A percentile compares a stretch with the other conserved stretches of the same genome.
These are phyloP conservation scores for Elsinoe perseae DNA, from an alignment of 2,329 filamentous ascomycete species.

Conservation along the genomic window DNA sequence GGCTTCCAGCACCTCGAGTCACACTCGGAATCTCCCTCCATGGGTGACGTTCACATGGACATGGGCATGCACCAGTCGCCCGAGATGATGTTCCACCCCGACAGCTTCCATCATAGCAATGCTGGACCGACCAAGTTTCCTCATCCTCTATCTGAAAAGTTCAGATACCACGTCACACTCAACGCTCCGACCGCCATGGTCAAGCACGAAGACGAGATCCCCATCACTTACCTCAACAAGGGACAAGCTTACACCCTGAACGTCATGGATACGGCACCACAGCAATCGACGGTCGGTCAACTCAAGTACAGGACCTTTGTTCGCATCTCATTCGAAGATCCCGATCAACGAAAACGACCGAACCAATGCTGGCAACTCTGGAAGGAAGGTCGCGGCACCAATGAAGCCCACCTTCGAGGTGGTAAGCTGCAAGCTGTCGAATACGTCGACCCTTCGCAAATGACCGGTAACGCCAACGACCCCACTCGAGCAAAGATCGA, in stretches of 20 bases:
- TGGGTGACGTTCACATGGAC: slow-evolving; percentile 50
- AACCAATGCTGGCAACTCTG: slow-evolving; percentile 80
- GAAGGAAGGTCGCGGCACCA: slow-evolving; percentile 95
- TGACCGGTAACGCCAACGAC: slow-evolving; percentile 43
- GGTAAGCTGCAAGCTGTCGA: slow-evolving; percentile 92
- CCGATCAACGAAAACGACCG: slow-evolving; percentile 79
- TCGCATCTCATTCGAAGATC: slow-evolving; percentile 94
- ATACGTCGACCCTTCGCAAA: slow-evolving; percentile 63
- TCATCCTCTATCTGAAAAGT: slow-evolving; percentile 46
- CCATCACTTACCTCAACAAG: slow-evolving; percentile 97
- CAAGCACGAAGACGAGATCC: slow-evolving; percentile 80
- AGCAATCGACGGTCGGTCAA: slow-evolving; percentile 50
- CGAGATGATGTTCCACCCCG: slow-evolving; percentile 51
- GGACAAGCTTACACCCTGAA: slow-evolving; percentile 88
- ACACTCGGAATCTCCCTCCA: slow-evolving; percentile 58
- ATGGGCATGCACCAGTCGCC: slow-evolving; percentile 55
- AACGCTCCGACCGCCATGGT: slow-evolving; percentile 97
- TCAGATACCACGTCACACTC: slow-evolving; percentile 81
- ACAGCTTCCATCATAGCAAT: slow-evolving; percentile 31
- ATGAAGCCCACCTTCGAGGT: slow-evolving; percentile 87
- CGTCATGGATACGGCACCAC: slow-evolving; percentile 66
- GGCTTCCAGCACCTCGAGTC: slow-evolving; percentile 68
- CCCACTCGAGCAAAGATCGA: slow-evolving; percentile 41
- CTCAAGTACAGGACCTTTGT: slow-evolving; percentile 81
- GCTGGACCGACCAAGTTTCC: slow-evolving; percentile 39